A percentile compares a stretch with the other conserved stretches of the same genome.
Evolutionary conservation across 768 basidiomycete genomes (phyloP).

Genomic region (Pulveroboletus ravenelii): DNA sequence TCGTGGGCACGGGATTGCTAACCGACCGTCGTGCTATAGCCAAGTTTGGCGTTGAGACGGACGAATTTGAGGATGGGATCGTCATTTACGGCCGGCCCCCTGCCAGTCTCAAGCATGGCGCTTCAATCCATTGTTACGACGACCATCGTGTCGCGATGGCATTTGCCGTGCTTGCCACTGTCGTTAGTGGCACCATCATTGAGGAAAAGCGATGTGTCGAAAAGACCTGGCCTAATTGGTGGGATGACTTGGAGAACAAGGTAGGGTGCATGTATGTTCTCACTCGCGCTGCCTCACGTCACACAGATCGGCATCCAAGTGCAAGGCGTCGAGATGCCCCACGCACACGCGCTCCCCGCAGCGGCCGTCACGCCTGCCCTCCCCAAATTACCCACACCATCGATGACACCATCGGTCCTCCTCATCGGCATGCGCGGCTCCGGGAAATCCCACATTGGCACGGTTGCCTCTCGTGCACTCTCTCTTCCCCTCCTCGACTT

Average conservation of each 20-base stretch:
- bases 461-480: slow-evolving; percentile 67
- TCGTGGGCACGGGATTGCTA: too few relatives aligned
- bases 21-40: slow-evolving; percentile 39
- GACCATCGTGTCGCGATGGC: slow-evolving; percentile 99
- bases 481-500: slow-evolving; percentile 80
- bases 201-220: slow-evolving; percentile 98
- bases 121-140: slow-evolving; percentile 91
- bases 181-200: slow-evolving; percentile 69
- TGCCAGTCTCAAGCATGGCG: slow-evolving; percentile 56
- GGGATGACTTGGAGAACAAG: slow-evolving; percentile 97
- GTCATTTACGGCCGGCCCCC: slow-evolving; percentile 80
- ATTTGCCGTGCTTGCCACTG: slow-evolving; percentile 81
- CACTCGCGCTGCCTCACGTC: neutral
- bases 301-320: slow-evolving; percentile 82
- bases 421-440: slow-evolving; percentile 96
- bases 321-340: slow-evolving; percentile 74
- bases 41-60: slow-evolving; percentile 91
- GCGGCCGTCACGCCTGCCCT: slow-evolving; percentile 39
- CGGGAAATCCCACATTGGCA: slow-evolving; percentile 88
- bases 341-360: slow-evolving; percentile 28
- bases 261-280: slow-evolving; percentile 34
- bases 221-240: slow-evolving; percentile 99
- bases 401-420: slow-evolving; percentile 56
- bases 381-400: slow-evolving; percentile 15
- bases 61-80: slow-evolving; percentile 89